phyloP scores from a whole-genome alignment of 2,329 filamentous ascomycete species.

The Alternaria infectoria region DNA sequence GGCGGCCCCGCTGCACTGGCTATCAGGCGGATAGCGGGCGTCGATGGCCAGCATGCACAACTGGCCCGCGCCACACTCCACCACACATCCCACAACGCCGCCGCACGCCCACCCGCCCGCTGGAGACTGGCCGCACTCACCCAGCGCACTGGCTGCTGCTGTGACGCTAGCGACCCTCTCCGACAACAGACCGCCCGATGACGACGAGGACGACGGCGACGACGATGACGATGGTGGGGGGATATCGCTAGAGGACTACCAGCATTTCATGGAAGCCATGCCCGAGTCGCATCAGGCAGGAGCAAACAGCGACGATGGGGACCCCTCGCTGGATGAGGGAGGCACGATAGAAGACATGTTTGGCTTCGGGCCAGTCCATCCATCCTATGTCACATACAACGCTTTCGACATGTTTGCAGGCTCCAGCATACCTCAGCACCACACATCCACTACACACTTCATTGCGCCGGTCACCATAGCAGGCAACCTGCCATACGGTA shows the following conservation, averaged over 20 bases:
- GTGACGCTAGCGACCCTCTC: slow-evolving; percentile 38
- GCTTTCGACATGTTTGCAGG: slow-evolving; percentile 11
- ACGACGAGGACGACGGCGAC: slow-evolving; percentile 9
- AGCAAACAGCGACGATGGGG: background rate
- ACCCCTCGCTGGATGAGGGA: slow-evolving; percentile 1
- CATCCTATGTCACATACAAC: slow-evolving; percentile 12
- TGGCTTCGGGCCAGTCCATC: slow-evolving; percentile 23
- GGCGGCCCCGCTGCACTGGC: slow-evolving; percentile 17
- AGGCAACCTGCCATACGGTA: slow-evolving; percentile 18
- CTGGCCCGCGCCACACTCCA: slow-evolving; percentile 17
- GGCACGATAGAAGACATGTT: slow-evolving; percentile 22
- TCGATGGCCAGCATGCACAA: slow-evolving; percentile 37
- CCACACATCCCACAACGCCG: slow-evolving; percentile 18
- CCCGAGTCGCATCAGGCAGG: slow-evolving; percentile 5
- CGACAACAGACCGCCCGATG: slow-evolving; percentile 32
- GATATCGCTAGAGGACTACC: slow-evolving; percentile 32
- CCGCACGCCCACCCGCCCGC: slow-evolving; percentile 4
- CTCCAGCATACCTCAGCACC: slow-evolving; percentile 11
- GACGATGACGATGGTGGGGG: slow-evolving; percentile 30
- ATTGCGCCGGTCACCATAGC: slow-evolving; percentile 16
- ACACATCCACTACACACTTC: slow-evolving; percentile 20
- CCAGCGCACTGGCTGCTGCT: slow-evolving; percentile 32
- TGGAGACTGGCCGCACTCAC: slow-evolving; percentile 21
- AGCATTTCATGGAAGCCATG: slow-evolving; percentile 15
- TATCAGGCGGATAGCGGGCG: slow-evolving; percentile 19